phyloP scores from a whole-genome alignment of 1,284 basidiomycete genomes.

The Dichomitus squalens region DNA sequence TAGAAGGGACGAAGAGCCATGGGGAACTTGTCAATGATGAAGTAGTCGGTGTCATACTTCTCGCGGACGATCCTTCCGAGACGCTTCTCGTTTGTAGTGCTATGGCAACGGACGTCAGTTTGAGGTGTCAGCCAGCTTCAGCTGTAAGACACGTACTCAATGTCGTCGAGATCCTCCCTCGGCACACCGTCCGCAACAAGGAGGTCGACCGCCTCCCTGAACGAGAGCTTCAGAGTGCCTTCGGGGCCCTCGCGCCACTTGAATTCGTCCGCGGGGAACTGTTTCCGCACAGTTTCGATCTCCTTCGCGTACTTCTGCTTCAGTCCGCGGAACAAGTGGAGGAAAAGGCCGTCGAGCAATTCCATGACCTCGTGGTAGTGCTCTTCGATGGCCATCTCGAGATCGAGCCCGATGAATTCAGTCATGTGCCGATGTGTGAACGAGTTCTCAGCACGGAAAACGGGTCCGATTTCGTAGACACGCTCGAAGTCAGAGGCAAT shows the following conservation, averaged over 20 bases:
- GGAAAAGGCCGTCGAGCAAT: conserved; percentile 81
- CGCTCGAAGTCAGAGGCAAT: conserved; percentile 98
- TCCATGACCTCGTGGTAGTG: conserved; percentile 98
- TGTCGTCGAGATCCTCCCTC: conserved; percentile 79
- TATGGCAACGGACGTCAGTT: conserved; percentile 33
- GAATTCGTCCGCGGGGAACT: conserved; percentile 92
- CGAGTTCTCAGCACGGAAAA: conserved; percentile 98
- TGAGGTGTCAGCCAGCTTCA: not conserved
- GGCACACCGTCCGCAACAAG: conserved; percentile 84
- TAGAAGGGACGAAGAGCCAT: conserved; percentile 95
- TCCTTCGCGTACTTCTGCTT: conserved; percentile 78
- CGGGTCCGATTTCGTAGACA: conserved; percentile 96
- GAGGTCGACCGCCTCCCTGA: conserved; percentile 87
- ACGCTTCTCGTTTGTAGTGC: conserved; percentile 91
- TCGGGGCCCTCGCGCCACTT: conserved; percentile 83
- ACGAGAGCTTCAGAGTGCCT: conserved; percentile 81
- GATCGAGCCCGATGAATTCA: conserved; percentile 98
- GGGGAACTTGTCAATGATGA: conserved; percentile 97
- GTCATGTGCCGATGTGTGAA: conserved; percentile 99
- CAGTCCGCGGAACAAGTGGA: conserved; percentile 83
- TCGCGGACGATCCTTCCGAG: conserved; percentile 88
- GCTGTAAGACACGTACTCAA: conserved; percentile 61
- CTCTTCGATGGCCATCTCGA: conserved; percentile 98
- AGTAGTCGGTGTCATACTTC: conserved; percentile 97
- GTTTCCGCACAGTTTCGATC: conserved; percentile 81